Conservation (phyloP, 495 filamentous ascomycete species). For the Talaromyces proteolyticus region DNA sequence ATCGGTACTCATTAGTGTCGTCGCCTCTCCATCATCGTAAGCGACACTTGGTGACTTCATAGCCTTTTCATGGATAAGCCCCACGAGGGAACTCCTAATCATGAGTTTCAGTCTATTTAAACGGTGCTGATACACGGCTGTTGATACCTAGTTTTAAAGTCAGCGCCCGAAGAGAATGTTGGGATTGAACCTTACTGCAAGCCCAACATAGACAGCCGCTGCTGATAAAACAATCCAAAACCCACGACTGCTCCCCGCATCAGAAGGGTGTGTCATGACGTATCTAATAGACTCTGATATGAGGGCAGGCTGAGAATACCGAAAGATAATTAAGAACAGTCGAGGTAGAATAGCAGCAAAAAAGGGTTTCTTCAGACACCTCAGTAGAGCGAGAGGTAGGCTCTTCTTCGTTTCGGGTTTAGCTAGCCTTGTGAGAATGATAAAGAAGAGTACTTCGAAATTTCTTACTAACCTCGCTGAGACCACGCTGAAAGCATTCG, state of each 20-base stretch:
- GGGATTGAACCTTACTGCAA: not conserved
- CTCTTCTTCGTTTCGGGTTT: not conserved
- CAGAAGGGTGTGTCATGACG: slow-evolving; percentile 13
- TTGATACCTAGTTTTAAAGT: slow-evolving; percentile 22
- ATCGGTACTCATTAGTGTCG: slow-evolving; percentile 51
- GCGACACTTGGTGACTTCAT: slow-evolving; percentile 22
- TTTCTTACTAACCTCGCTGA: not conserved
- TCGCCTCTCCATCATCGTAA: slow-evolving; percentile 31
- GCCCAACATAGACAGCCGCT: not conserved
- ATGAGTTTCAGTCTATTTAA: slow-evolving; percentile 42
- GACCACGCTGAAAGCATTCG: not conserved
- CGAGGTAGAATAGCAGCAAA: slow-evolving; percentile 45
- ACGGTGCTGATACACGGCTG: slow-evolving; percentile 40
- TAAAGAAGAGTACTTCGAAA: not conserved
- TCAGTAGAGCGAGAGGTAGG: not conserved
- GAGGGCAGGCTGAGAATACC: slow-evolving; percentile 58
- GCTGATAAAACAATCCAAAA: not conserved
- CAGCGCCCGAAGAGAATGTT: not conserved
- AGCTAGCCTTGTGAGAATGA: not conserved
- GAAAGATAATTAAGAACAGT: slow-evolving; percentile 50
- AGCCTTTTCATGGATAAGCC: slow-evolving; percentile 36
- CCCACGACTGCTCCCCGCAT: not conserved
- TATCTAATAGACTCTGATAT: slow-evolving; percentile 46
- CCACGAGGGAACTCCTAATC: slow-evolving; percentile 41
- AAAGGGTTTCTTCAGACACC: slow-evolving; percentile 17